Evolutionary conservation across 2,329 filamentous ascomycete species (phyloP), one percentile per base, ranked within the genome.

Genomic region (Microsporum audouinii): DNA sequence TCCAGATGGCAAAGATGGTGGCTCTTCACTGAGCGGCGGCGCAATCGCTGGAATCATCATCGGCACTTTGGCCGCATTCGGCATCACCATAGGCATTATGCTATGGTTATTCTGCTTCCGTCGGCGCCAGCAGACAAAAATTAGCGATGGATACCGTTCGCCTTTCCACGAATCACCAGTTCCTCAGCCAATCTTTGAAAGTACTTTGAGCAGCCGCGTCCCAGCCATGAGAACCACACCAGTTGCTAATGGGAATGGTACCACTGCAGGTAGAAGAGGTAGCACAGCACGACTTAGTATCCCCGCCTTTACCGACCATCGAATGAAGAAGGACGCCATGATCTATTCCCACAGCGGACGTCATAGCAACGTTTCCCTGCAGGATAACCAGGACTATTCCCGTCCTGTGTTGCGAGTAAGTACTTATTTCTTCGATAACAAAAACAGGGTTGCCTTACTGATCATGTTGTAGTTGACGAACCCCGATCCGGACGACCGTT

Each of bases 371-470:
- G 69, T 77, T 17, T 78, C 76, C 17, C 71, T 79, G 23, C 76
- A 77, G 63, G 77, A 79, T 63, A 74, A 78, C 61, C 74, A 77
- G 66, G 77, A 79, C 64, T 79, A 79, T 67, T 77, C 76, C 38
- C 71, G 77, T 31, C 76, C 75, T 51, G 75, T 77, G 38, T 66
- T 77, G 65, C 73, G 75, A 45, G 75, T 77, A 63, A 68, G 75
- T 71, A 29, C 36, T 43, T 3, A 38, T 14, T 38, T 49, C 6
- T 10, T 8, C 14, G 8, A 2, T 39, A 39, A 56, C 17, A 7
- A 3, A 43, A 47, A 38, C 14, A n/a, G 31, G 5, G 8, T 34
- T 39, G 10, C 17, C 27, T n/a, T 43, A 41, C 62, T 61, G 41
- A 31, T 3, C 43, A 38, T 58, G n/a, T 27, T 57, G 5, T 45